These are phyloP conservation scores for Claviceps purpurea DNA, from an alignment of 2,329 filamentous ascomycete genomes.

Conservation along the genomic window DNA sequence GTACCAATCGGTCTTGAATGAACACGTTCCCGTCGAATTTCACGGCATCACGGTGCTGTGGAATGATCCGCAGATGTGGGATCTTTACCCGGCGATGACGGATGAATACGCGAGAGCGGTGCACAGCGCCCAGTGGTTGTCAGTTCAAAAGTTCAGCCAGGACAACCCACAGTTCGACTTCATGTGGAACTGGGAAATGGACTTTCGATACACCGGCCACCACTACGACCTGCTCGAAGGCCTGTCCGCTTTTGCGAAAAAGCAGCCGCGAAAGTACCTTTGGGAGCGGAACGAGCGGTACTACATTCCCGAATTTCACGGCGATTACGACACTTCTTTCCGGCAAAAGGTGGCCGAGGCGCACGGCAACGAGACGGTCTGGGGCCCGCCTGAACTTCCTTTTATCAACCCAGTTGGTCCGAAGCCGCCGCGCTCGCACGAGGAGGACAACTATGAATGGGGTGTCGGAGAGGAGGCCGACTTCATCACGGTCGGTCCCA, in stretches of 20 bases:
- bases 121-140: slow-evolving; percentile 54
- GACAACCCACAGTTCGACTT: slow-evolving; percentile 70
- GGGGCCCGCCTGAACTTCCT: slow-evolving; percentile 50
- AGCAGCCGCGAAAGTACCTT: slow-evolving; percentile 56
- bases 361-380: slow-evolving; percentile 43
- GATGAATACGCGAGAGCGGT: slow-evolving; percentile 41
- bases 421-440: slow-evolving; percentile 43
- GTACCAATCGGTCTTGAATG: slow-evolving; percentile 46
- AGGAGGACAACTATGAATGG: slow-evolving; percentile 59
- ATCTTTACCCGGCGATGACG: slow-evolving; percentile 64
- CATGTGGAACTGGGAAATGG: slow-evolving; percentile 82
- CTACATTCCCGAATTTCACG: slow-evolving; percentile 58
- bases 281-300: slow-evolving; percentile 64
- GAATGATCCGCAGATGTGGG: slow-evolving; percentile 60
- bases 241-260: slow-evolving; percentile 46
- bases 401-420: slow-evolving; percentile 50
- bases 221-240: slow-evolving; percentile 68
- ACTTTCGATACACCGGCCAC: slow-evolving; percentile 65
- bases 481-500: slow-evolving; percentile 61
- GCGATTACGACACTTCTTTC: slow-evolving; percentile 53
- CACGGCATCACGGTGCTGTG: slow-evolving; percentile 58
- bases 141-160: slow-evolving; percentile 61
- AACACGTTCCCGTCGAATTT: slow-evolving; percentile 57
- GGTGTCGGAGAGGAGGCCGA: slow-evolving; percentile 65
- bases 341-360: slow-evolving; percentile 46